Conservation (phyloP, 164 flowering plant species). For the Nymphaea colorata region DNA sequence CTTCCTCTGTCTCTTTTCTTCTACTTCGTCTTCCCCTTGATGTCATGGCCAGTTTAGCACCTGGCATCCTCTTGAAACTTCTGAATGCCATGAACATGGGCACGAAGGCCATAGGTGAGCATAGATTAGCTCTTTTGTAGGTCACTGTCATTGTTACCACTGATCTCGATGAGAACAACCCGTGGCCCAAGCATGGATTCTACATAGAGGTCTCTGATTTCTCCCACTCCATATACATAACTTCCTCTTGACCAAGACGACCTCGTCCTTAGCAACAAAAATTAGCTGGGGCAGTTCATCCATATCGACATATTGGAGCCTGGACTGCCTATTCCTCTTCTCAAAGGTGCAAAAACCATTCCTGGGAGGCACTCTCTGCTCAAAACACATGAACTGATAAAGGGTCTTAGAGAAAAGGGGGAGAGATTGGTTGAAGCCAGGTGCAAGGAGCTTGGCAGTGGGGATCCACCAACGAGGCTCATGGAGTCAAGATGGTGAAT, state of each 20-base stretch:
- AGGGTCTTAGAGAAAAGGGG: background rate
- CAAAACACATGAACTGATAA: conserved; percentile 23
- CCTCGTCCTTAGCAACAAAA: conserved; percentile 37
- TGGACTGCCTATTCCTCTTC: conserved; percentile 41
- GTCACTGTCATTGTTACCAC: conserved; percentile 44
- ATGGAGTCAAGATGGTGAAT: conserved; percentile 39
- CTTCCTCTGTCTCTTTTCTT: too few relatives aligned
- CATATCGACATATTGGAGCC: conserved; percentile 35
- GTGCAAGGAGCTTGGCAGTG: conserved; percentile 5
- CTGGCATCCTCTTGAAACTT: conserved; percentile 46
- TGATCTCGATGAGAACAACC: conserved; percentile 17
- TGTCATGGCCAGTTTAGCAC: conserved; percentile 59
- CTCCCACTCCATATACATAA: conserved; percentile 42
- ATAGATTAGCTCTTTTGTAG: conserved; percentile 42
- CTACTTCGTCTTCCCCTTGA: background rate
- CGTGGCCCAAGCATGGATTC: conserved; percentile 35
- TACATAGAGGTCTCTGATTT: conserved; percentile 60
- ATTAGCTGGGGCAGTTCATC: conserved; percentile 54
- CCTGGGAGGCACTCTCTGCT: conserved; percentile 38
- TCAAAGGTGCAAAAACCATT: conserved; percentile 39
- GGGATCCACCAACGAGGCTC: conserved; percentile 52
- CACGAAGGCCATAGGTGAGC: conserved; percentile 41
- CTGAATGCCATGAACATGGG: conserved; percentile 29
- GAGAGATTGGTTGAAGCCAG: background rate
- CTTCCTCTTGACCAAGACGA: conserved; percentile 40